phyloP scores from a whole-genome alignment of 345 rosid species.

The Excoecaria agallocha region DNA sequence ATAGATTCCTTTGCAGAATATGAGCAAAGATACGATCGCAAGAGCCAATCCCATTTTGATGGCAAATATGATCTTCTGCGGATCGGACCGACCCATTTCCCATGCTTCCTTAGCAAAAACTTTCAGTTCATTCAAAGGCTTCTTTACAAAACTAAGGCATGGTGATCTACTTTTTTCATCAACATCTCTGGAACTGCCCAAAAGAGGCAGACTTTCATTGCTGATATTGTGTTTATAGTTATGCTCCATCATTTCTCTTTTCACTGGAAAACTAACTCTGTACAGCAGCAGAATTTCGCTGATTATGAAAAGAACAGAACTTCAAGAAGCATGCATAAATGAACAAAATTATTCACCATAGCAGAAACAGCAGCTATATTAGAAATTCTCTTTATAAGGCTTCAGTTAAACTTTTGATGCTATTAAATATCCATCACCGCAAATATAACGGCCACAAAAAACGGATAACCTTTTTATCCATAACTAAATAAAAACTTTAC shows the following conservation, averaged over 20 bases:
- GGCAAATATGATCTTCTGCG: conserved; percentile 56
- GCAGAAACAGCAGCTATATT: too few relatives aligned
- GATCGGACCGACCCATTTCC: conserved; percentile 67
- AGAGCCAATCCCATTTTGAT: conserved; percentile 74
- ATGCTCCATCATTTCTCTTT: neutral
- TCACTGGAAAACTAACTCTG: neutral
- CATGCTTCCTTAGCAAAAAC: conserved; percentile 29
- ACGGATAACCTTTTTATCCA: neutral
- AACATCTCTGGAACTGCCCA: conserved; percentile 6
- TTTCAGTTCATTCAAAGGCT: conserved; percentile 27
- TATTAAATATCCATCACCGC: neutral
- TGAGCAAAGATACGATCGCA: conserved; percentile 42
- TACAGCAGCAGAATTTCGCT: too few relatives aligned
- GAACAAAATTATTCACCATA: too few relatives aligned
- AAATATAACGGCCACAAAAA: neutral
- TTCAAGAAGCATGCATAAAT: too few relatives aligned
- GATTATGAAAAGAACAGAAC: too few relatives aligned
- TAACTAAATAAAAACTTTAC: neutral
- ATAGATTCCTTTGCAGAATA: conserved; percentile 54
- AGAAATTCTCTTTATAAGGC: too few relatives aligned
- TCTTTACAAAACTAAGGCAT: neutral
- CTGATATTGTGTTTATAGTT: neutral
- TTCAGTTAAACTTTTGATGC: too few relatives aligned
- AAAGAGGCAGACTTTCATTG: conserved; percentile 7
- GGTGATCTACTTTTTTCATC: neutral